Evolutionary conservation across 495 filamentous ascomycete species (phyloP).

Genomic region (Aspergillus coremiiformis): DNA sequence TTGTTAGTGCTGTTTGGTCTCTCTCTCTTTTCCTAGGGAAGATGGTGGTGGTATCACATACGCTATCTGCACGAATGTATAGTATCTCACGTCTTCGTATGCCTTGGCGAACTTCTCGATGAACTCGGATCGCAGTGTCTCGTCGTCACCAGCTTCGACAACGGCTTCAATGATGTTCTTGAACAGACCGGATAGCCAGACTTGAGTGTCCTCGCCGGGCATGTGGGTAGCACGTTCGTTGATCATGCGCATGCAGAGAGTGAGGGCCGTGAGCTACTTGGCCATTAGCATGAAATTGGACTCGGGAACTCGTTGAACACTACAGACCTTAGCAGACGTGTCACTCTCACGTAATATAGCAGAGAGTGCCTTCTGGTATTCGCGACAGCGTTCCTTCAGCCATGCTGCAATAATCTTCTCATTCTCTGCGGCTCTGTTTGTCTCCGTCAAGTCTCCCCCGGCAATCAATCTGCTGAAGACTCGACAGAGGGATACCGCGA

Average conservation of each 20-base stretch:
- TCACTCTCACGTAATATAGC: conserved; percentile 48
- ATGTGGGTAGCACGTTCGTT: conserved; percentile 65
- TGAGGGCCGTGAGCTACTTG: conserved; percentile 53
- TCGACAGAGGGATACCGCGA: conserved; percentile 75
- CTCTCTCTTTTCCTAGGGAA: too few relatives aligned
- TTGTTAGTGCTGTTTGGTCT: too few relatives aligned
- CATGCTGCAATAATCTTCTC: conserved; percentile 69
- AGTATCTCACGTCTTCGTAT: conserved; percentile 80
- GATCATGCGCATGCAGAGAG: conserved; percentile 72
- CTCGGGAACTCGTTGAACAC: background rate
- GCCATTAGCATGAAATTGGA: conserved; percentile 15
- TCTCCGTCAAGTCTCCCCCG: conserved; percentile 60
- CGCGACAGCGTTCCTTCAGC: conserved; percentile 65
- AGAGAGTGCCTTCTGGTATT: conserved; percentile 56
- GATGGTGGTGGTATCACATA: conserved; percentile 34
- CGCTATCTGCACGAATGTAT: conserved; percentile 64
- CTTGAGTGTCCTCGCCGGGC: conserved; percentile 50
- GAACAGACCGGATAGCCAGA: conserved; percentile 59
- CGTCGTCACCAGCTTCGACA: conserved; percentile 47
- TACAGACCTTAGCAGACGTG: conserved; percentile 34
- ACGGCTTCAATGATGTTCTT: conserved; percentile 53
- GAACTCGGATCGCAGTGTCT: conserved; percentile 60
- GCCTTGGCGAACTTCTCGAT: conserved; percentile 65
- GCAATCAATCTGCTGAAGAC: conserved; percentile 82
- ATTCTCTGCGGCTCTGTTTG: conserved; percentile 55